These are phyloP conservation scores for Mycena olivaceomarginata DNA, from an alignment of 768 basidiomycete species.

Conservation along the genomic window DNA sequence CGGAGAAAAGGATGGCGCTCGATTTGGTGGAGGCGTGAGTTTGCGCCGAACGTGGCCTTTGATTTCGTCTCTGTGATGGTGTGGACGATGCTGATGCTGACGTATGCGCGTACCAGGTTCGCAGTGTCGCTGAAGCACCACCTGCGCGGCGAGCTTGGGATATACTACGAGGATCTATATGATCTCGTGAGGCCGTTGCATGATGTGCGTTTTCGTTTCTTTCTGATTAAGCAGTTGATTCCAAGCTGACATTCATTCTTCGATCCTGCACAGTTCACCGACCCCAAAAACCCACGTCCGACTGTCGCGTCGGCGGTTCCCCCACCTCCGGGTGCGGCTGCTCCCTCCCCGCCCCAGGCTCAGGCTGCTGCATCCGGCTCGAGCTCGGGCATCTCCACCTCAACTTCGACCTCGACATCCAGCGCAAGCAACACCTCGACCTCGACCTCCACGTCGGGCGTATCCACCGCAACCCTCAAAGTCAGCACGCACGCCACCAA, in stretches of 20 bases:
- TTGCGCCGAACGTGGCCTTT: too few species aligned
- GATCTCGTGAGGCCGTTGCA: slow-evolving; percentile 74
- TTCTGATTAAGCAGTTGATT: neutral
- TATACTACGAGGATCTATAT: slow-evolving; percentile 51
- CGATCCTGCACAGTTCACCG: slow-evolving; percentile 28
- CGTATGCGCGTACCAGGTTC: too few species aligned
- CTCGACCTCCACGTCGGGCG: neutral
- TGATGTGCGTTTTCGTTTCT: slow-evolving; percentile 57
- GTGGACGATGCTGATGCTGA: too few species aligned
- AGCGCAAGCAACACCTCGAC: slow-evolving; percentile 1
- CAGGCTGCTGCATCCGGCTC: neutral
- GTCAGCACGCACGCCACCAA: too few species aligned
- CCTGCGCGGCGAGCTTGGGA: too few species aligned
- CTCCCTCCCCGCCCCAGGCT: neutral
- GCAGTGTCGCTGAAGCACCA: too few species aligned
- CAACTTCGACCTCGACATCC: neutral
- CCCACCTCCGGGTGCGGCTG: slow-evolving; percentile 36
- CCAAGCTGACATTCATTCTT: too few species aligned
- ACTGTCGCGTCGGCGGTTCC: slow-evolving; percentile 21
- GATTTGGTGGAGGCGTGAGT: slow-evolving; percentile 76
- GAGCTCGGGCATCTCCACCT: neutral
- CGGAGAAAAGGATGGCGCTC: slow-evolving; percentile 76
- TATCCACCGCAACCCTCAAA: too few species aligned
- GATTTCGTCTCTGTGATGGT: too few species aligned
- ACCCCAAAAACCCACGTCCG: slow-evolving; percentile 56